A percentile compares a stretch with the other conserved stretches of the same genome.
phyloP scores from a whole-genome alignment of 768 basidiomycete species.

The Panellus pusillus region DNA sequence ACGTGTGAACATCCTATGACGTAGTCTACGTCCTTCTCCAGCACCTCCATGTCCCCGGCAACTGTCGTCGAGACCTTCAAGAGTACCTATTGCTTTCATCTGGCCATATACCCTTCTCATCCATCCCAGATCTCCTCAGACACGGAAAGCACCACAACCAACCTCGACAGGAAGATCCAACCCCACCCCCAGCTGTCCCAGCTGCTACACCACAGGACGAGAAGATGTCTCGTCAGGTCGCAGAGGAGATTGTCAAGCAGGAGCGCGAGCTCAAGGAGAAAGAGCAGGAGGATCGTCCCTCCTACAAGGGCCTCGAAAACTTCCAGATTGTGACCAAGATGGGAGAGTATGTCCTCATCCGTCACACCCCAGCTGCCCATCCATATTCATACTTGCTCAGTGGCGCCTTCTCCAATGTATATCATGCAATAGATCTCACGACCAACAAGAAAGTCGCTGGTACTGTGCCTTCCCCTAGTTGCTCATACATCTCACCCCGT shows the following conservation, averaged over 20 bases:
- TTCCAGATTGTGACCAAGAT: conserved; percentile 80
- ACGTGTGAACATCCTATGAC: no score
- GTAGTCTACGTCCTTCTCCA: background rate
- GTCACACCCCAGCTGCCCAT: conserved; percentile 34
- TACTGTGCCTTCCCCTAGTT: conserved; percentile 34
- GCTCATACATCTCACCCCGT: conserved; percentile 22
- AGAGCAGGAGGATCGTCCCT: conserved; percentile 85
- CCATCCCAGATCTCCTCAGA: conserved; percentile 67
- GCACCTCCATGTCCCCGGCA: conserved; percentile 50
- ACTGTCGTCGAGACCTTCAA: conserved; percentile 85
- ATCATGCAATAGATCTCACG: conserved; percentile 79
- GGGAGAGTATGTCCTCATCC: conserved; percentile 70
- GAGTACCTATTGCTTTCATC: conserved; percentile 46
- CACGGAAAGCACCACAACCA: conserved; percentile 72
- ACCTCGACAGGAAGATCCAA: conserved; percentile 33
- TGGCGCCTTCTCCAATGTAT: conserved; percentile 99
- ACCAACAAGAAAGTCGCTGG: conserved; percentile 83
- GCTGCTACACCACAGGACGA: conserved; percentile 22
- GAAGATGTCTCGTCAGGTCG: conserved; percentile 40
- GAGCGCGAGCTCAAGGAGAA: conserved; percentile 70
- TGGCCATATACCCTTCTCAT: conserved; percentile 18
- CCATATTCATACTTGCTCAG: conserved; percentile 36
- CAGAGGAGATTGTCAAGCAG: conserved; percentile 72
- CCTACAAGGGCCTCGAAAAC: conserved; percentile 80
- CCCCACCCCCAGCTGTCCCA: conserved; percentile 4